Percentiles rank a stretch among this genome's conserved stretches.
phyloP scores from a whole-genome alignment of 2,329 filamentous ascomycete species.

The Chaetomium olivaceum region DNA sequence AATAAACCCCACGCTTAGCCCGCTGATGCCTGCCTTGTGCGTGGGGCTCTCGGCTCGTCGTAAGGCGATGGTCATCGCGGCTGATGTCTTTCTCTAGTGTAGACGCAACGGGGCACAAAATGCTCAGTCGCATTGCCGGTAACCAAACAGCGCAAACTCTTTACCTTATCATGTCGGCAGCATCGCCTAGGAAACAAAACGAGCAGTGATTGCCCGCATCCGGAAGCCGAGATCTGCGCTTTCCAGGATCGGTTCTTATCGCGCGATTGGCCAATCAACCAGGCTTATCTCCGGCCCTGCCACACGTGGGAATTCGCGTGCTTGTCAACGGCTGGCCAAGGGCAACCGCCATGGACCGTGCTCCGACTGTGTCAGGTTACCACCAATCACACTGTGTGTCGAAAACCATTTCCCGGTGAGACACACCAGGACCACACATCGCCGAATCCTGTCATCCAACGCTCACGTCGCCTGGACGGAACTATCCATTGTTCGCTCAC shows the following conservation, averaged over 20 bases:
- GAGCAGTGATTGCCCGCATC: neutral
- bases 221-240: constrained; percentile 7
- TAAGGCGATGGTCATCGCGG: neutral
- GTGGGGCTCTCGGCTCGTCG: neutral
- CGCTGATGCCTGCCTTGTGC: neutral
- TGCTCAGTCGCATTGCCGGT: neutral
- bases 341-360: neutral
- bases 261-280: constrained; percentile 22
- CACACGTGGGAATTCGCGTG: constrained; percentile 23
- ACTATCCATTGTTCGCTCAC: constrained; percentile 1
- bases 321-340: constrained; percentile 14
- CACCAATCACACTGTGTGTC: neutral
- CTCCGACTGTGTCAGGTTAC: neutral
- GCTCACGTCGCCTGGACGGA: neutral
- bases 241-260: neutral
- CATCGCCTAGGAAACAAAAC: neutral
- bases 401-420: neutral
- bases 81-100: neutral
- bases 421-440: neutral
- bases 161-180: neutral
- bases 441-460: neutral
- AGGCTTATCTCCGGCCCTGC: constrained; percentile 9
- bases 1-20: constrained; percentile 12
- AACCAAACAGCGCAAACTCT: neutral
- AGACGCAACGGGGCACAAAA: neutral